Conservation (phyloP, 2,329 filamentous ascomycete genomes). For the Clonostachys rosea region DNA sequence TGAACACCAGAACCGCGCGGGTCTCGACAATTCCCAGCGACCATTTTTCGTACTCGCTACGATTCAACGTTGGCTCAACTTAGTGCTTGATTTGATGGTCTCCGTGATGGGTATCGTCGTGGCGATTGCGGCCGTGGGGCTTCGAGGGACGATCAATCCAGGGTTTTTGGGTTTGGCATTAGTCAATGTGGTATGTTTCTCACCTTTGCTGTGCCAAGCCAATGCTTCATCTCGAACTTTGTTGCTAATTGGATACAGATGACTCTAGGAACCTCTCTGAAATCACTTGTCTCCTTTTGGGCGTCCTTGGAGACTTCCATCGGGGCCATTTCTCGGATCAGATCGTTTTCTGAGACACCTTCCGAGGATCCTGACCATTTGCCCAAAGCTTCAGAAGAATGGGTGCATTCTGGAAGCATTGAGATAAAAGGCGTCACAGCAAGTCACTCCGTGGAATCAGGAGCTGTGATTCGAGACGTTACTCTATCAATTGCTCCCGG, state of each 20-base stretch:
- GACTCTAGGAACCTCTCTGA: conserved; percentile 12
- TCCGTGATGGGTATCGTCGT: conserved; percentile 38
- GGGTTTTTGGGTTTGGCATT: conserved; percentile 20
- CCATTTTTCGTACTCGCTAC: conserved; percentile 43
- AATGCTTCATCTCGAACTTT: no score
- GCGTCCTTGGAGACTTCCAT: conserved; percentile 20
- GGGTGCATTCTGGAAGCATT: conserved; percentile 8
- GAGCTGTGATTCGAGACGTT: conserved; percentile 10
- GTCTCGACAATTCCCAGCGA: conserved; percentile 36
- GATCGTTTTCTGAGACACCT: conserved; percentile 12
- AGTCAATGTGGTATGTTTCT: conserved; percentile 21
- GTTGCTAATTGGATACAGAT: conserved; percentile 18
- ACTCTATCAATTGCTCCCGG: conserved; percentile 15
- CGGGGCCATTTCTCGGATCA: conserved; percentile 16
- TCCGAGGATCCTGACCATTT: conserved; percentile 7
- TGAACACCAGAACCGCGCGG: conserved; percentile 21
- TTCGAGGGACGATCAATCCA: conserved; percentile 10
- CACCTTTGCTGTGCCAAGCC: conserved; percentile 14
- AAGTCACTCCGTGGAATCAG: conserved; percentile 12
- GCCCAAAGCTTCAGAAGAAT: conserved; percentile 7
- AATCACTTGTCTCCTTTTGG: conserved; percentile 18
- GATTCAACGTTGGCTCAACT: conserved; percentile 42
- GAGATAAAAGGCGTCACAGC: conserved; percentile 16
- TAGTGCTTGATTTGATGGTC: conserved; percentile 43
- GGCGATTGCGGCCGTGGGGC: conserved; percentile 33